phyloP scores from a whole-genome alignment of 495 filamentous ascomycete genomes.

The Pseudevernia furfuracea region DNA sequence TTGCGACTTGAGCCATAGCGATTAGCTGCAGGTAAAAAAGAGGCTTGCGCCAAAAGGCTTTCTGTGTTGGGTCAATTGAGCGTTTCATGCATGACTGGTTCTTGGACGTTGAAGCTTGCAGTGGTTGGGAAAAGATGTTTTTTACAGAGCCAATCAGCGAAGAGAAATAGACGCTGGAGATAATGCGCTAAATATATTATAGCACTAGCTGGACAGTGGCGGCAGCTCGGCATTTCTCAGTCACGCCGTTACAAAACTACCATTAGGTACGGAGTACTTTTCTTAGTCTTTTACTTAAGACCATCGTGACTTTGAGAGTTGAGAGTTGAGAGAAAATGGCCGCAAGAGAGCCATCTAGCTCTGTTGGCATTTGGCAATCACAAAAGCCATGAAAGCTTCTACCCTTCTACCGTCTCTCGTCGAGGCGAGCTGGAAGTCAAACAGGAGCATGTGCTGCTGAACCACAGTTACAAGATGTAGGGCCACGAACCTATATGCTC shows the following conservation, averaged over 20 bases:
- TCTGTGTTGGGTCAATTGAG: slow-evolving; percentile 4
- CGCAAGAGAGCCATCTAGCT: neutral
- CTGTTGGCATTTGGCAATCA: neutral
- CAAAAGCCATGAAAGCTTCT: neutral
- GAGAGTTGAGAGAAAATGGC: neutral
- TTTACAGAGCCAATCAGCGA: slow-evolving; percentile 10
- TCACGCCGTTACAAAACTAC: neutral
- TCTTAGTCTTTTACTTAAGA: neutral
- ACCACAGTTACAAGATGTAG: neutral
- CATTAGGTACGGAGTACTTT: too few species aligned
- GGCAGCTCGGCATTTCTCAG: neutral
- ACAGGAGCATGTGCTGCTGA: neutral
- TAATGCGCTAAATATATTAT: neutral
- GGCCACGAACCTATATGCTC: neutral
- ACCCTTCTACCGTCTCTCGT: neutral
- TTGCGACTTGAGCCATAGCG: neutral
- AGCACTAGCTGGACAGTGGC: neutral
- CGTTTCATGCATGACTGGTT: slow-evolving; percentile 12
- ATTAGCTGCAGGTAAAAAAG: neutral
- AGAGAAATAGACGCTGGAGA: slow-evolving; percentile 5
- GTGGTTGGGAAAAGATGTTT: slow-evolving; percentile 2
- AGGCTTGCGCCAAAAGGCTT: slow-evolving; percentile 14
- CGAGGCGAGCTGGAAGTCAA: neutral
- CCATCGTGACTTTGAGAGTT: neutral
- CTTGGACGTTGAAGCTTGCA: slow-evolving; percentile 1